These are phyloP conservation scores for Chlamydomonas schloesseri DNA, from an alignment of 139 green algal species.

Conservation along the genomic window DNA sequence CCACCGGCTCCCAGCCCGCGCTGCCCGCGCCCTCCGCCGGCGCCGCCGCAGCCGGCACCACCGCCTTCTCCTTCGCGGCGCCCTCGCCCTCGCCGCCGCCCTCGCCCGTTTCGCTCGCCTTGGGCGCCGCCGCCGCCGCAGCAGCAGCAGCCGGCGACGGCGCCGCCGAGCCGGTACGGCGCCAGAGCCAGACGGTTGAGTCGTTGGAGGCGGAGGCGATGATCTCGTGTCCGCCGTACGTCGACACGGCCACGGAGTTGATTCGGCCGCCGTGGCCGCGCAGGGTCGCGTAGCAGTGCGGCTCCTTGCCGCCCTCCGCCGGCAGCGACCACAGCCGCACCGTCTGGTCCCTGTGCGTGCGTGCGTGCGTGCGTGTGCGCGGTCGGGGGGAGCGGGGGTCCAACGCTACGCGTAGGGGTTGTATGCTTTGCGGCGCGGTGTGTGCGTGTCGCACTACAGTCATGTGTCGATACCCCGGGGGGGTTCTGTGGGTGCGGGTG, in stretches of 20 bases:
- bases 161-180: not conserved
- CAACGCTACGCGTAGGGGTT: too few species aligned
- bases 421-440: too few species aligned
- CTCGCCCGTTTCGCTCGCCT: too few species aligned
- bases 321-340: conserved; percentile 27
- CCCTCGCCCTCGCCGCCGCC: not conserved
- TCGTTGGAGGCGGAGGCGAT: conserved; percentile 28
- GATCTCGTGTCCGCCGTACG: not conserved
- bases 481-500: too few species aligned
- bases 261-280: conserved; percentile 19
- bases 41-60: not conserved
- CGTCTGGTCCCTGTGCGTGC: conserved; percentile 13
- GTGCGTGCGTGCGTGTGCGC: too few species aligned
- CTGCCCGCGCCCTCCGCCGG: not conserved
- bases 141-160: not conserved
- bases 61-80: not conserved
- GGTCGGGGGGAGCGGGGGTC: too few species aligned
- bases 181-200: conserved; percentile 29
- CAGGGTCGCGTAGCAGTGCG: conserved; percentile 1
- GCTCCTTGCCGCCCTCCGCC: not conserved
- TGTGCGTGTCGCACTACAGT: too few species aligned
- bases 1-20: not conserved
- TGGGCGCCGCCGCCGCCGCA: not conserved
- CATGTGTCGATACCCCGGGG: too few species aligned
- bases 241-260: conserved; percentile 13